Evolutionary conservation across 2,329 filamentous ascomycete species (phyloP).

Genomic region (Fonsecaea monophora): DNA sequence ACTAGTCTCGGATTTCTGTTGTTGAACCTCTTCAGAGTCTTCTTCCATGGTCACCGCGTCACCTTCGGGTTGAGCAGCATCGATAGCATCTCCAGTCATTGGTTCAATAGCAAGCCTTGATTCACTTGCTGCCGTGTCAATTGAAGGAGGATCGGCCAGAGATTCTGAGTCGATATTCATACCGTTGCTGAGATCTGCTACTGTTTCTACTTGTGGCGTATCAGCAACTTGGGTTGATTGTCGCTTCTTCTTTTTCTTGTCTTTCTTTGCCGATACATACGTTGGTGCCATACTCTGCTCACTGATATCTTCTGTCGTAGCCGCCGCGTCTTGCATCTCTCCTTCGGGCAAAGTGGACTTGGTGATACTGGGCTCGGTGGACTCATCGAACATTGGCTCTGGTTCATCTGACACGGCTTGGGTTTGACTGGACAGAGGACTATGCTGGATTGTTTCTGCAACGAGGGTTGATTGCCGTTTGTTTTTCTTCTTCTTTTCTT

Average conservation of each 20-base stretch:
- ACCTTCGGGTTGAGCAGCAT: not conserved
- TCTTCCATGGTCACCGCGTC: not conserved
- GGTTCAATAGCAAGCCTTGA: not conserved
- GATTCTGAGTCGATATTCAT: not conserved
- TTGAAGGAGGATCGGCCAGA: not conserved
- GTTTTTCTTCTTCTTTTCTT: slow-evolving; percentile 36
- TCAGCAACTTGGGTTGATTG: slow-evolving; percentile 12
- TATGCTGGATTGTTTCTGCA: not conserved
- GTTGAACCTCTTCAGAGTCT: not conserved
- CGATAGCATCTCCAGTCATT: not conserved
- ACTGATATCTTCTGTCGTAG: not conserved
- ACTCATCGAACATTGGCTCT: not conserved
- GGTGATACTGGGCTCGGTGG: not conserved
- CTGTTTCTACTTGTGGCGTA: not conserved
- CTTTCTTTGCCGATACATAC: slow-evolving; percentile 26
- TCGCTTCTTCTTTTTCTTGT: slow-evolving; percentile 33
- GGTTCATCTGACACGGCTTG: not conserved
- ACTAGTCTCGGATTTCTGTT: slow-evolving; percentile 4
- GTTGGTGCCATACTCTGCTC: not conserved
- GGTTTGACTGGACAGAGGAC: not conserved
- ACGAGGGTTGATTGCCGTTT: slow-evolving; percentile 14
- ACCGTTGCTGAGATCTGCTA: not conserved
- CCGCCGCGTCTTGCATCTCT: not conserved
- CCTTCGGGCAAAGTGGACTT: not conserved
- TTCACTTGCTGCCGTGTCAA: not conserved